A percentile compares a stretch with the other conserved stretches of the same genome.
Conservation (phyloP, 345 rosid genomes). For the Barbarea vulgaris region DNA sequence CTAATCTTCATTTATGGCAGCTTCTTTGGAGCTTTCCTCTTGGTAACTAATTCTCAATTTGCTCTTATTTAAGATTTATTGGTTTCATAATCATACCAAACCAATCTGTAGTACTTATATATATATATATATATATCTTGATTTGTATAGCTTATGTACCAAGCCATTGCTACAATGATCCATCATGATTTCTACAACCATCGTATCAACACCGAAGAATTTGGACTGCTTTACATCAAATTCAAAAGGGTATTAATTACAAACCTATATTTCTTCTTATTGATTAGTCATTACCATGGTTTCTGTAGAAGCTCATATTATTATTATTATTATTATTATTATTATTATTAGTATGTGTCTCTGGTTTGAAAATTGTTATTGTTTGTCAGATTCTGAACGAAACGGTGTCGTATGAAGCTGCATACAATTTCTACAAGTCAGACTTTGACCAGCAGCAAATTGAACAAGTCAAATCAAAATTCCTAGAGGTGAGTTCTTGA, state of each 20-base stretch:
- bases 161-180: constrained; percentile 33
- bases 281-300: not conserved
- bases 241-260: constrained; percentile 32
- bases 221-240: constrained; percentile 35
- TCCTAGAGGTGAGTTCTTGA: constrained; percentile 32
- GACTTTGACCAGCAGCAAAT: constrained; percentile 35
- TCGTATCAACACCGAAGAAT: constrained; percentile 27
- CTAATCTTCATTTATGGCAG: constrained; percentile 41
- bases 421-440: constrained; percentile 34
- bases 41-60: constrained; percentile 24
- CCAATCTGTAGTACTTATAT: not conserved
- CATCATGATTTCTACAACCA: constrained; percentile 40
- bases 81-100: no score
- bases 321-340: not conserved
- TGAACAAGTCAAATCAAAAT: constrained; percentile 28
- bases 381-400: constrained; percentile 29
- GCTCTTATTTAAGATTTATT: no score
- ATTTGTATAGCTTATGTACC: constrained; percentile 32
- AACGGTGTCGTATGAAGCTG: constrained; percentile 33
- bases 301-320: not conserved
- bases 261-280: not conserved
- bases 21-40: constrained; percentile 42
- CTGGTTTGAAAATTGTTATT: not conserved
- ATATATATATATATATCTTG: not conserved
- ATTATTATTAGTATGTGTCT: not conserved